phyloP scores from a whole-genome alignment of 495 filamentous ascomycete genomes.

The Xylaria nigripes region DNA sequence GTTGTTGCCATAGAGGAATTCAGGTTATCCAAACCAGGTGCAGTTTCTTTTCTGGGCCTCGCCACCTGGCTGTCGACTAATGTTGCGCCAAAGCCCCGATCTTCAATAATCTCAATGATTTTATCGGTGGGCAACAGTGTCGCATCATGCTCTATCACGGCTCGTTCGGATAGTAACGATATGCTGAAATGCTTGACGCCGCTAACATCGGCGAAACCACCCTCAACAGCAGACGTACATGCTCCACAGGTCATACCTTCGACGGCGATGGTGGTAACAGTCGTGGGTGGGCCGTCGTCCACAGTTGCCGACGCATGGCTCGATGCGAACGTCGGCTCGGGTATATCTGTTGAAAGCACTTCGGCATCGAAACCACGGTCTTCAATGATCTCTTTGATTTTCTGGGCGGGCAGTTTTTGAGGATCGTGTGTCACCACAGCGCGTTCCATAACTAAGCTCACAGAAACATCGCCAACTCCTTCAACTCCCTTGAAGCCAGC shows the following conservation, averaged over 20 bases:
- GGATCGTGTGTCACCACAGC: conserved; percentile 89
- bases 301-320: conserved; percentile 12
- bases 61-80: conserved; percentile 50
- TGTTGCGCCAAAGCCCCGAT: conserved; percentile 82
- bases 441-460: conserved; percentile 86
- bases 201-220: conserved; percentile 65
- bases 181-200: conserved; percentile 86
- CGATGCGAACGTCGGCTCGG: conserved; percentile 33
- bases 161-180: conserved; percentile 84
- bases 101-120: conserved; percentile 77
- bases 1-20: conserved; percentile 49
- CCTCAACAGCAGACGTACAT: conserved; percentile 85
- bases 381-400: conserved; percentile 78
- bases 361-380: conserved; percentile 92
- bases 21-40: conserved; percentile 10
- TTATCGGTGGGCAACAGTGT: conserved; percentile 55
- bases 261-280: conserved; percentile 74
- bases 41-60: conserved; percentile 29
- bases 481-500: conserved; percentile 70
- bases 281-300: conserved; percentile 28
- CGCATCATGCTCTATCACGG: conserved; percentile 79
- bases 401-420: conserved; percentile 58
- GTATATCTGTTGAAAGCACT: conserved; percentile 72
- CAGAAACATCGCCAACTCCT: conserved; percentile 74
- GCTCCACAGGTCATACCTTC: conserved; percentile 97